Percentiles rank a stretch among this genome's conserved stretches.
Evolutionary conservation across 2,329 filamentous ascomycete species (phyloP).

Genomic region (Byssochlamys sp.): DNA sequence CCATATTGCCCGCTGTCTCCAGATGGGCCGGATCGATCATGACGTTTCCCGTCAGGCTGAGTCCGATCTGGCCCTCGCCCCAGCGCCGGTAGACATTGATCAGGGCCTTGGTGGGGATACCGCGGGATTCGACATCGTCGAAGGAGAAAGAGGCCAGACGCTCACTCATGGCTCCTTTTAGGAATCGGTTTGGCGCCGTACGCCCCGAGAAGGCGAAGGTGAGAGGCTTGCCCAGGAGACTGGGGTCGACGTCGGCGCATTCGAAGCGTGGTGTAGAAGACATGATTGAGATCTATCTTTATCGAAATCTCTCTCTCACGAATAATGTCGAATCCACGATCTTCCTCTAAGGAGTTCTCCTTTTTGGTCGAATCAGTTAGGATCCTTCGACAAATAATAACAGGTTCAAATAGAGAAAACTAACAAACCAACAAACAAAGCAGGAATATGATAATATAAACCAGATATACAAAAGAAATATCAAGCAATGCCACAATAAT

Average conservation of each 20-base stretch:
- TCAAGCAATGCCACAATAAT: too few species aligned
- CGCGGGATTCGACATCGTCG: slow-evolving; percentile 43
- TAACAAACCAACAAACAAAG: too few species aligned
- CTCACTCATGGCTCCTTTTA: slow-evolving; percentile 61
- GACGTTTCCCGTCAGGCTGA: slow-evolving; percentile 55
- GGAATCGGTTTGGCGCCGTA: slow-evolving; percentile 54
- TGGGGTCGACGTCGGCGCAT: slow-evolving; percentile 17
- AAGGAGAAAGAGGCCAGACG: slow-evolving; percentile 52
- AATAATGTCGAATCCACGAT: too few species aligned
- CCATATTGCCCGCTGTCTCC: neutral
- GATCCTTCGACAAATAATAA: too few species aligned
- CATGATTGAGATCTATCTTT: neutral
- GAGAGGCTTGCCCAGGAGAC: slow-evolving; percentile 39
- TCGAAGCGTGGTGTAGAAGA: neutral
- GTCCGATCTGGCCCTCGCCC: slow-evolving; percentile 49
- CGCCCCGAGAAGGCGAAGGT: slow-evolving; percentile 44
- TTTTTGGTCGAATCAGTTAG: too few species aligned
- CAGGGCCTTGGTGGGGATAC: slow-evolving; percentile 44
- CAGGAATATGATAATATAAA: too few species aligned
- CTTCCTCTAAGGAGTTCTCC: too few species aligned
- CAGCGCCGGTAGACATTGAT: slow-evolving; percentile 52
- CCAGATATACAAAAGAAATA: too few species aligned
- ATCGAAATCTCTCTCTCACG: too few species aligned
- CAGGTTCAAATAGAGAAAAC: too few species aligned
- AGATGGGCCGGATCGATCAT: slow-evolving; percentile 37